A percentile compares a stretch with the other conserved stretches of the same genome.
These are phyloP conservation scores for Xerocomus potaroensis DNA, from an alignment of 768 basidiomycete species.

Conservation along the genomic window DNA sequence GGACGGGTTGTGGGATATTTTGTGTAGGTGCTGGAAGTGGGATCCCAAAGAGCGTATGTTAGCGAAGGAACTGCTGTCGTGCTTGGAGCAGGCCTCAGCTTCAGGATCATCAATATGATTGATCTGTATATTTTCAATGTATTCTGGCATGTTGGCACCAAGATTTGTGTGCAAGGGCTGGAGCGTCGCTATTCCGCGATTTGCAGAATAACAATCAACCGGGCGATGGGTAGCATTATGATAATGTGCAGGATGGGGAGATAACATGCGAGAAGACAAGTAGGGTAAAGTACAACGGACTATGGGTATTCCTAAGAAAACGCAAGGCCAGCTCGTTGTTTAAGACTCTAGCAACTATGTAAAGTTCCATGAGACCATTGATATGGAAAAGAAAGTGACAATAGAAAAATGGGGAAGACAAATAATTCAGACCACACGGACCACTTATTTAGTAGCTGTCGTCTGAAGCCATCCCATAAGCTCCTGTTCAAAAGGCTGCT, in stretches of 20 bases:
- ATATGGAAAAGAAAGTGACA: slow-evolving; percentile 6
- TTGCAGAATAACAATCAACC: slow-evolving; percentile 19
- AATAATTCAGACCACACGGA: slow-evolving; percentile 13
- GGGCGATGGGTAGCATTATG: slow-evolving; percentile 37
- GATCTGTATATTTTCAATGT: neutral
- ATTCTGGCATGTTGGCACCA: slow-evolving; percentile 1
- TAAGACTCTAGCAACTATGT: slow-evolving; percentile 26
- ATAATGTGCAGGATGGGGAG: slow-evolving; percentile 33
- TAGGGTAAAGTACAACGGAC: slow-evolving; percentile 41
- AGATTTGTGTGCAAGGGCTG: neutral
- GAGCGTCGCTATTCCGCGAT: slow-evolving; percentile 2
- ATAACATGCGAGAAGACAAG: slow-evolving; percentile 33
- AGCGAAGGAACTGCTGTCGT: slow-evolving; percentile 34
- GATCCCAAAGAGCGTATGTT: slow-evolving; percentile 36
- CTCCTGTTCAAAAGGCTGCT: slow-evolving; percentile 33
- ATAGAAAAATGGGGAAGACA: slow-evolving; percentile 3
- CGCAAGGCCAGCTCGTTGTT: slow-evolving; percentile 35
- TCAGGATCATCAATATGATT: no score
- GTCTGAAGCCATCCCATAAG: slow-evolving; percentile 36
- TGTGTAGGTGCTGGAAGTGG: slow-evolving; percentile 46
- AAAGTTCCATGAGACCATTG: slow-evolving; percentile 15
- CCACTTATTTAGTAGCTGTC: slow-evolving; percentile 30
- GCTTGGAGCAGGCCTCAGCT: slow-evolving; percentile 12
- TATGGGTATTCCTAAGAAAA: slow-evolving; percentile 34
- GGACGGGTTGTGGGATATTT: slow-evolving; percentile 44